Evolutionary conservation across 2,329 filamentous ascomycete genomes (phyloP).

Genomic region (Coniochaeta sp.): DNA sequence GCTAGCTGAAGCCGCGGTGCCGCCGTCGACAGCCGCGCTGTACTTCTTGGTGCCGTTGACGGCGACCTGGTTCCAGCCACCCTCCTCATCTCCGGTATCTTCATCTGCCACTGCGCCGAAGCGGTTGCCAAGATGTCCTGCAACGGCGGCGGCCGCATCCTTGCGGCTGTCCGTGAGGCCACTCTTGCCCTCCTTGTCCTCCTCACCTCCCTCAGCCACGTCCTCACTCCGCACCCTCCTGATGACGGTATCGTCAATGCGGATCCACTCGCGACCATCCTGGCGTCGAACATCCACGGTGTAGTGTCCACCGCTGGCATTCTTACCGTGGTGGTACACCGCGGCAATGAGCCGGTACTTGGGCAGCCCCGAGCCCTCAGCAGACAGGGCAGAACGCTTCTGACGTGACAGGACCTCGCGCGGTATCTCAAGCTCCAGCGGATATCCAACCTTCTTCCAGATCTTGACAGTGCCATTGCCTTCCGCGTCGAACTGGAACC

Average conservation of each 20-base stretch:
- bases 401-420: conserved; percentile 78
- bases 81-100: conserved; percentile 57
- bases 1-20: conserved; percentile 34
- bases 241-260: conserved; percentile 89
- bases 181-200: conserved; percentile 62
- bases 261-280: conserved; percentile 92
- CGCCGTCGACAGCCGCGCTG: conserved; percentile 1
- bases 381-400: conserved; percentile 57
- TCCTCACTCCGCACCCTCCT: conserved; percentile 79
- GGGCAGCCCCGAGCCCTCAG: conserved; percentile 61
- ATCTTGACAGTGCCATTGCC: conserved; percentile 87
- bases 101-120: conserved; percentile 65
- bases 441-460: conserved; percentile 96
- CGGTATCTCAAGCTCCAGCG: conserved; percentile 87
- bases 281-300: conserved; percentile 95
- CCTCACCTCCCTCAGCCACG: conserved; percentile 75
- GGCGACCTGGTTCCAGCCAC: conserved; percentile 80
- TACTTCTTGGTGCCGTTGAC: conserved; percentile 53
- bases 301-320: conserved; percentile 92
- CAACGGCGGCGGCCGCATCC: conserved; percentile 35
- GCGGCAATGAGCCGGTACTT: conserved; percentile 83
- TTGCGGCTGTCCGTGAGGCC: conserved; percentile 59
- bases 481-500: conserved; percentile 88
- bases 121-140: conserved; percentile 51
- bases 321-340: conserved; percentile 96